A percentile compares a stretch with the other conserved stretches of the same genome.
Evolutionary conservation across 257 asterid species (phyloP).

Genomic region (Scutellaria galericulata): DNA sequence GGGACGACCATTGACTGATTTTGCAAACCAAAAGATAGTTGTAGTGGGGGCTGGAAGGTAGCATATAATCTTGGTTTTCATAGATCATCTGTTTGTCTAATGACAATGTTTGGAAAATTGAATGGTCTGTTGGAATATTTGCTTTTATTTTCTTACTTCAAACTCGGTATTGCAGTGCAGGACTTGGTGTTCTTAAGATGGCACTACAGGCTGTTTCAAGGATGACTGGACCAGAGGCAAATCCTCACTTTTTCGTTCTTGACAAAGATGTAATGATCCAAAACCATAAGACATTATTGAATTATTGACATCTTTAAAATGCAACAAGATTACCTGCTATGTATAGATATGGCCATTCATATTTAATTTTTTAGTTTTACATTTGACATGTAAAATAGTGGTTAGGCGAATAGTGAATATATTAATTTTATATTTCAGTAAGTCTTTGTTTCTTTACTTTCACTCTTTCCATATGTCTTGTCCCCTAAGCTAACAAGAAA

Average conservation of each 20-base stretch:
- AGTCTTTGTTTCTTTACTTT: not conserved
- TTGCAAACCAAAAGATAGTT: slow-evolving; percentile 93
- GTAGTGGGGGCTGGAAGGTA: slow-evolving; percentile 99
- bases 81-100: slow-evolving; percentile 20
- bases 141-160: slow-evolving; percentile 38
- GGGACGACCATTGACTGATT: slow-evolving; percentile 87
- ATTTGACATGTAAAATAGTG: slow-evolving; percentile 25
- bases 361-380: not conserved
- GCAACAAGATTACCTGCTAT: slow-evolving; percentile 18
- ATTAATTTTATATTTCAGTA: not conserved
- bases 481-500: not conserved
- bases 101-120: not conserved
- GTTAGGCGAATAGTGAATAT: slow-evolving; percentile 15
- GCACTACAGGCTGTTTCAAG: slow-evolving; percentile 93
- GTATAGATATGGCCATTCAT: slow-evolving; percentile 24
- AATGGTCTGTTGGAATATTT: slow-evolving; percentile 27
- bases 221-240: slow-evolving; percentile 77
- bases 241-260: slow-evolving; percentile 92
- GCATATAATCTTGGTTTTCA: slow-evolving; percentile 36
- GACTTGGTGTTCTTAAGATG: slow-evolving; percentile 99
- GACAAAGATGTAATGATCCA: slow-evolving; percentile 81
- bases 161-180: slow-evolving; percentile 79
- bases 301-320: slow-evolving; percentile 22
- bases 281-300: slow-evolving; percentile 18
- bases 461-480: not conserved